Evolutionary conservation across 768 basidiomycete genomes (phyloP).

Genomic region (Leccinum variicolor): DNA sequence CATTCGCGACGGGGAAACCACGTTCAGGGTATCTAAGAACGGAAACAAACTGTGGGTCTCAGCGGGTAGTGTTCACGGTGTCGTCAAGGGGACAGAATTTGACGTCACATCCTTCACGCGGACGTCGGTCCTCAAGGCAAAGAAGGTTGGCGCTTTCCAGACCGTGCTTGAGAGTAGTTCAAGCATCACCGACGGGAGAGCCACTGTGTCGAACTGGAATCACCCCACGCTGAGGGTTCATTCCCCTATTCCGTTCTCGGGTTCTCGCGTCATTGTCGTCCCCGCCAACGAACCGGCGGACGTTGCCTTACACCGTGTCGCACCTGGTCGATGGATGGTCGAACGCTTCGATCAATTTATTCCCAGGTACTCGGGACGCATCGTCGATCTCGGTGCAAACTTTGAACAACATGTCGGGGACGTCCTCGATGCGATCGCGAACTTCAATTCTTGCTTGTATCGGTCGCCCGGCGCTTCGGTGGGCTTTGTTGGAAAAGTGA

Average conservation of each 20-base stretch:
- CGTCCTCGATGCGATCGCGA: slow-evolving; percentile 13
- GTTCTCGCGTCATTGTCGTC: slow-evolving; percentile 7
- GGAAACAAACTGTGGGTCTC: slow-evolving; percentile 7
- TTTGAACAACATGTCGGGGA: background rate
- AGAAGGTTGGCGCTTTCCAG: slow-evolving; percentile 12
- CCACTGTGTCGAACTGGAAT: slow-evolving; percentile 11
- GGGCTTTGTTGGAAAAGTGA: slow-evolving; percentile 11
- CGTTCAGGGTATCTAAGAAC: slow-evolving; percentile 13
- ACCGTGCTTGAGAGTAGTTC: slow-evolving; percentile 10
- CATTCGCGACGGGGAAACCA: slow-evolving; percentile 6
- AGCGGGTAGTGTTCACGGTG: slow-evolving; percentile 17
- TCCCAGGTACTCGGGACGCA: background rate
- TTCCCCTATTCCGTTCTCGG: background rate
- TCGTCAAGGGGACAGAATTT: slow-evolving; percentile 15
- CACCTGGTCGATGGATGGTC: slow-evolving; percentile 7
- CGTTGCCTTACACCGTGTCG: background rate
- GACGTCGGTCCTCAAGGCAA: slow-evolving; percentile 9
- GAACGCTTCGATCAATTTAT: slow-evolving; percentile 17
- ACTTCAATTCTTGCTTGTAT: slow-evolving; percentile 21
- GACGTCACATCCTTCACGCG: background rate
- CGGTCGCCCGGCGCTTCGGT: slow-evolving; percentile 9
- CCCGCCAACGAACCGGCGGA: slow-evolving; percentile 10
- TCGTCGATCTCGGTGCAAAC: slow-evolving; percentile 4
- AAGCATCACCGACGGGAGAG: slow-evolving; percentile 4
- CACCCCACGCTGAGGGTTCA: slow-evolving; percentile 9